These are phyloP conservation scores for Saturnispora dispora DNA, from an alignment of 805 yeast genomes.

Conservation along the genomic window DNA sequence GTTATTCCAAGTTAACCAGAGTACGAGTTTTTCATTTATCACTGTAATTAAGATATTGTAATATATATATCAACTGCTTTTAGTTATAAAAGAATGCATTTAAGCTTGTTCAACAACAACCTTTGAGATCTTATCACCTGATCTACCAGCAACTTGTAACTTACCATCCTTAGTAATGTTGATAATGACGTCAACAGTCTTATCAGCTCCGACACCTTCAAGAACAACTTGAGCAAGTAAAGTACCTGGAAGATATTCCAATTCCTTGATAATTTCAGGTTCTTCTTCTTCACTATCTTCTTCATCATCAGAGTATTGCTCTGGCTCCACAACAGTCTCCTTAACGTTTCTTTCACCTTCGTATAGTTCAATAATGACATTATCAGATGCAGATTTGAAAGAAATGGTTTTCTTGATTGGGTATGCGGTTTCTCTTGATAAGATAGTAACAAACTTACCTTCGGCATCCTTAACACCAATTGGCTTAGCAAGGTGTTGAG, in stretches of 20 bases:
- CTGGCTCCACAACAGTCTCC: constrained; percentile 72
- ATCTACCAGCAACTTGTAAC: constrained; percentile 54
- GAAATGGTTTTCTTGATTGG: constrained; percentile 76
- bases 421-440: constrained; percentile 78
- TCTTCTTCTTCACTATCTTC: constrained; percentile 64
- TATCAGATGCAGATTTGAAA: constrained; percentile 52
- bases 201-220: constrained; percentile 55
- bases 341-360: constrained; percentile 82
- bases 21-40: background rate
- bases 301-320: constrained; percentile 43
- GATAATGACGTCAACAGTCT: constrained; percentile 58
- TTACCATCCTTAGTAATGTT: constrained; percentile 59
- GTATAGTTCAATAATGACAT: constrained; percentile 60
- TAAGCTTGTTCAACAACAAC: constrained; percentile 34
- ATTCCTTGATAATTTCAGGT: constrained; percentile 77
- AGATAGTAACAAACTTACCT: constrained; percentile 60
- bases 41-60: background rate
- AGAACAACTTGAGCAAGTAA: constrained; percentile 72
- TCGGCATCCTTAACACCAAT: constrained; percentile 74
- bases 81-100: constrained; percentile 3
- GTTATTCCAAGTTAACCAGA: too few species aligned
- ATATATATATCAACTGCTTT: background rate
- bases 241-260: constrained; percentile 62
- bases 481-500: constrained; percentile 77
- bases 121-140: constrained; percentile 41